Percentiles rank a stretch among this genome's conserved stretches.
These are phyloP conservation scores for Picochlorum sp. DNA, from an alignment of 139 green algal species.

Conservation along the genomic window DNA sequence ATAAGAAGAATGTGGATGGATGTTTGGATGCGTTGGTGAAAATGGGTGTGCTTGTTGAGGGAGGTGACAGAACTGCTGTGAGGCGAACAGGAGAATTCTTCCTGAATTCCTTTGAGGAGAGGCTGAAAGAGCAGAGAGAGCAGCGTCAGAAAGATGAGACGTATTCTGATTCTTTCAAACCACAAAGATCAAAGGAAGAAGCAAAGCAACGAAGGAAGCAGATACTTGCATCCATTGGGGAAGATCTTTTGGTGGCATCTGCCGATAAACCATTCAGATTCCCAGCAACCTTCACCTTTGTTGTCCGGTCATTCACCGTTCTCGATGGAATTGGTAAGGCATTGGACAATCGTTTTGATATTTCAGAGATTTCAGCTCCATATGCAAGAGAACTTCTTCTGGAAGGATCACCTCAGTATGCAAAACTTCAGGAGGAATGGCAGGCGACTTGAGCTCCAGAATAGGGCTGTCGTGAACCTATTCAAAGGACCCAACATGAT, in stretches of 20 bases:
- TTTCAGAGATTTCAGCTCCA: slow-evolving; percentile 88
- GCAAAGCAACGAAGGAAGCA: slow-evolving; percentile 56
- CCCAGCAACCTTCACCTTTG: slow-evolving; percentile 96
- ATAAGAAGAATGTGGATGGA: slow-evolving; percentile 77
- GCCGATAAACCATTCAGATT: slow-evolving; percentile 98
- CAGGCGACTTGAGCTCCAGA: slow-evolving; percentile 56
- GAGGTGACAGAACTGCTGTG: slow-evolving; percentile 77
- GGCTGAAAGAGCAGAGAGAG: slow-evolving; percentile 46
- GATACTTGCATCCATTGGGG: slow-evolving; percentile 82
- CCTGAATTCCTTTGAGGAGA: slow-evolving; percentile 77
- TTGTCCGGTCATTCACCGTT: slow-evolving; percentile 80
- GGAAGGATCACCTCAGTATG: slow-evolving; percentile 41
- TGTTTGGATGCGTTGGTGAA: slow-evolving; percentile 79
- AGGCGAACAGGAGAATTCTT: slow-evolving; percentile 94
- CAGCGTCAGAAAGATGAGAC: slow-evolving; percentile 18
- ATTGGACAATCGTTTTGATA: slow-evolving; percentile 94
- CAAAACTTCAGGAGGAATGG: slow-evolving; percentile 53
- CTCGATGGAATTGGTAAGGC: slow-evolving; percentile 97
- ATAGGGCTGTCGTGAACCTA: slow-evolving; percentile 83
- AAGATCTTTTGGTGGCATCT: slow-evolving; percentile 90
- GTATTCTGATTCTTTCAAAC: slow-evolving; percentile 75
- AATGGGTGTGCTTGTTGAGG: slow-evolving; percentile 88
- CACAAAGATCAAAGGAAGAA: slow-evolving; percentile 64
- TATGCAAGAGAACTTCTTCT: slow-evolving; percentile 87
- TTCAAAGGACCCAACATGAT: slow-evolving; percentile 87